A percentile compares a stretch with the other conserved stretches of the same genome.
phyloP scores from a whole-genome alignment of 352 stramenopile species.

The Thalassiosira allenii region DNA sequence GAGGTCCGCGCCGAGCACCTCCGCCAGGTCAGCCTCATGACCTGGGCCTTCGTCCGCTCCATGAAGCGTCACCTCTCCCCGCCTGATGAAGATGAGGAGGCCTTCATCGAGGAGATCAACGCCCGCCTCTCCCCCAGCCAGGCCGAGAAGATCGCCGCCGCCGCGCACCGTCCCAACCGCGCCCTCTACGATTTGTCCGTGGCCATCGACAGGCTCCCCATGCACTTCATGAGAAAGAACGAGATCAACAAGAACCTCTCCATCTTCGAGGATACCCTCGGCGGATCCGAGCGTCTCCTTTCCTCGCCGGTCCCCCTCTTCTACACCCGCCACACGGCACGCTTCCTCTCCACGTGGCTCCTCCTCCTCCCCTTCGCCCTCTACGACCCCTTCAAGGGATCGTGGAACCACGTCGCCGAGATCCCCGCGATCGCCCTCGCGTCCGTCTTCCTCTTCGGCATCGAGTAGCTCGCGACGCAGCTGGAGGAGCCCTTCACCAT shows the following conservation, averaged over 20 bases:
- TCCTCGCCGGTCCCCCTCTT: slow-evolving; percentile 83
- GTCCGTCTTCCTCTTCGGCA: slow-evolving; percentile 81
- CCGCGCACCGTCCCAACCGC: slow-evolving; percentile 73
- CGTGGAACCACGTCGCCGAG: slow-evolving; percentile 65
- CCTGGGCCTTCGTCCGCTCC: slow-evolving; percentile 76
- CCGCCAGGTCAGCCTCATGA: slow-evolving; percentile 61
- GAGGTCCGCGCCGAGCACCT: slow-evolving; percentile 65
- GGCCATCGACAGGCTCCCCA: slow-evolving; percentile 80
- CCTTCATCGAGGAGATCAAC: slow-evolving; percentile 62
- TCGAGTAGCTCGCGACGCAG: slow-evolving; percentile 83
- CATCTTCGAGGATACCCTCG: slow-evolving; percentile 82
- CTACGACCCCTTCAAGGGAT: slow-evolving; percentile 75
- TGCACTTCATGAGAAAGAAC: slow-evolving; percentile 82
- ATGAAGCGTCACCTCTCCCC: slow-evolving; percentile 82
- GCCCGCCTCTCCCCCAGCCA: slow-evolving; percentile 55
- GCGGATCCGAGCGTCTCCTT: slow-evolving; percentile 68
- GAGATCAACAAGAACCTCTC: slow-evolving; percentile 79
- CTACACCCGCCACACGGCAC: slow-evolving; percentile 82
- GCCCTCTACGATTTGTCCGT: slow-evolving; percentile 74
- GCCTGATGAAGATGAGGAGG: slow-evolving; percentile 68
- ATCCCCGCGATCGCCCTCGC: slow-evolving; percentile 78
- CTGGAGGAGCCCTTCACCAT: slow-evolving; percentile 85
- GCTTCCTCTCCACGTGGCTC: slow-evolving; percentile 82
- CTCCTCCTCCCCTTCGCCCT: slow-evolving; percentile 78
- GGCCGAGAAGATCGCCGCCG: slow-evolving; percentile 66